Evolutionary conservation across 257 asterid genomes (phyloP), one percentile per base, ranked within the genome.

Genomic region (Ehretia macrophylla): DNA sequence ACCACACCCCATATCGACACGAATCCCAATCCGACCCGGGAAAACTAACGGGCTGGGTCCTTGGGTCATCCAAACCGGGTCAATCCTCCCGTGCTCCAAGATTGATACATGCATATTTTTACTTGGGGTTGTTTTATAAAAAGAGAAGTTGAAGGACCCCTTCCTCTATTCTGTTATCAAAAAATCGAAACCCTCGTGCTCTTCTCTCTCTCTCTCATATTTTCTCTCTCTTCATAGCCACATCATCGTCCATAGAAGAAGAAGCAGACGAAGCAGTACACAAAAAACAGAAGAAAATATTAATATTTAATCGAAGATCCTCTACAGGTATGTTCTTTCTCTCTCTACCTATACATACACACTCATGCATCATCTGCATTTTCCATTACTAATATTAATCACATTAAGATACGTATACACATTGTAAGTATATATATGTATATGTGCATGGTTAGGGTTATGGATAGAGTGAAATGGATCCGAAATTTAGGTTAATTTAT

Each of bases 111-210:
- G 6, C 35, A 27, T 27, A 27, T 27, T 1, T 27, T 1, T 27
- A 27, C 6, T 1, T 27, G 6, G 35, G 6, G 35, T 27, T 42
- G 47, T 42, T 42, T 4, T 42, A 42, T 42, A 42, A 42, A 42
- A 38, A 11, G 11, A 14, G 16, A 42, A 42, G 47, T 10, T 11
- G 47, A 42, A 14, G 16, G 8, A 42, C 5, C 12, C 12, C 47
- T 42, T 52, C 9, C 57, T 20, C 35, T 52, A 52, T 52, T 32
- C 46, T 55, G 62, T 57, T 56, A 57, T 38, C 65, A 39, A 75
- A 54, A 42, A 68, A 73, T 67, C 76, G 79, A 78, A 80, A 83
- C 87, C 87, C 91, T 83, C 79, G 83, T 75, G 75, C 68, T 66
- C 65, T 49, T 59, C 74, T 47, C 64, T 37, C 68, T 62, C 55